Conservation (phyloP, 1,284 basidiomycete genomes). For the Termitomyces sp. region DNA sequence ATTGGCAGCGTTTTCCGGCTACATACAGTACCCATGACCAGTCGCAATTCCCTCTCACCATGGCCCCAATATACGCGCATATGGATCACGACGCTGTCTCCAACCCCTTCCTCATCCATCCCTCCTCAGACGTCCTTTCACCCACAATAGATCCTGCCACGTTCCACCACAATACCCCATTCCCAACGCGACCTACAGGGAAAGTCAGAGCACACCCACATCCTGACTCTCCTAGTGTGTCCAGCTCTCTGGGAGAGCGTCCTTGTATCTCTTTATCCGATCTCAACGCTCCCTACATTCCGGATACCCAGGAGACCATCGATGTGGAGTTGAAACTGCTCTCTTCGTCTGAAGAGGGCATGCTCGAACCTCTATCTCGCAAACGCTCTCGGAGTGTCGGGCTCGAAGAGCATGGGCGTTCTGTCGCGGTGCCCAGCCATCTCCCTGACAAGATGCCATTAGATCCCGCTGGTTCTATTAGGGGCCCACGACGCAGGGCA, state of each 20-base stretch:
- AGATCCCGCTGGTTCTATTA: background rate
- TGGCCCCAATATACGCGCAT: conserved; percentile 4
- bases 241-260: conserved; percentile 5
- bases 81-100: conserved; percentile 1
- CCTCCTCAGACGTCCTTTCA: background rate
- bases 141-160: conserved; percentile 11
- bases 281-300: conserved; percentile 16
- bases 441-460: background rate
- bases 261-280: conserved; percentile 15
- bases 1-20: conserved; percentile 12
- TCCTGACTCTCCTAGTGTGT: conserved; percentile 8
- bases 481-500: conserved; percentile 8
- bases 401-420: background rate
- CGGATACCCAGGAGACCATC: conserved; percentile 3
- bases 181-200: background rate
- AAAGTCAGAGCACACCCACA: conserved; percentile 8
- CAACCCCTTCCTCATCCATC: conserved; percentile 5
- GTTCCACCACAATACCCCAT: conserved; percentile 5
- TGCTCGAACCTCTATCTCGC: background rate
- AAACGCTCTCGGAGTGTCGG: conserved; percentile 7
- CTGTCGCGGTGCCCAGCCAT: background rate
- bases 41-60: conserved; percentile 5
- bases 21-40: conserved; percentile 9
- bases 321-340: background rate
- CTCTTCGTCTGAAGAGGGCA: conserved; percentile 5